A percentile compares a stretch with the other conserved stretches of the same genome.
phyloP scores from a whole-genome alignment of 805 yeast genomes.

The Starmerella potacharoeniae region DNA sequence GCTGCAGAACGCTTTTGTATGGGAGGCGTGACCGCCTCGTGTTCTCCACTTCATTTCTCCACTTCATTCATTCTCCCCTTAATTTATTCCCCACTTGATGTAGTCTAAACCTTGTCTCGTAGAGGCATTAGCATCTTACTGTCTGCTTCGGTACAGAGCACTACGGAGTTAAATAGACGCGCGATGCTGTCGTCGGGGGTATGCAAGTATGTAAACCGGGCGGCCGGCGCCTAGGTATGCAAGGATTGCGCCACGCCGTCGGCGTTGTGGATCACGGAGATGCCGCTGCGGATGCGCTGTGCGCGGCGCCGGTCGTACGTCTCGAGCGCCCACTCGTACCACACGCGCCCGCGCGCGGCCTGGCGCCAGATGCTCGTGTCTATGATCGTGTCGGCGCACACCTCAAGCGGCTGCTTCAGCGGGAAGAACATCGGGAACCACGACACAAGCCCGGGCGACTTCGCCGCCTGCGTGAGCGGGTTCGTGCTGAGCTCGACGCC shows the following conservation, averaged over 20 bases:
- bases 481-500: slow-evolving; percentile 44
- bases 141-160: no score
- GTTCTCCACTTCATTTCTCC: no score
- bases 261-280: slow-evolving; percentile 25
- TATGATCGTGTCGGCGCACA: slow-evolving; percentile 45
- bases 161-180: no score
- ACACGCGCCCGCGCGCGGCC: slow-evolving; percentile 33
- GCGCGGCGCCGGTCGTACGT: slow-evolving; percentile 14
- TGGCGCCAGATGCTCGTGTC: slow-evolving; percentile 43
- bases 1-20: no score
- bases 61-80: no score
- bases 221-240: neutral
- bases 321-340: slow-evolving; percentile 52
- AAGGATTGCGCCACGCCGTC: slow-evolving; percentile 21
- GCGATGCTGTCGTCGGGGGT: no score
- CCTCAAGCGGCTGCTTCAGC: slow-evolving; percentile 39
- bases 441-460: slow-evolving; percentile 40
- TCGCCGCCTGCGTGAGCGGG: slow-evolving; percentile 30
- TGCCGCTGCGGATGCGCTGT: slow-evolving; percentile 19
- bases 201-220: neutral
- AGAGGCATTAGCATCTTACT: no score
- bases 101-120: no score
- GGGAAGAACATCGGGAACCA: slow-evolving; percentile 68
- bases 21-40: no score
- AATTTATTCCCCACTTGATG: no score